A percentile compares a stretch with the other conserved stretches of the same genome.
Conservation (phyloP, 441 rosid genomes). For the Populus hybrid region DNA sequence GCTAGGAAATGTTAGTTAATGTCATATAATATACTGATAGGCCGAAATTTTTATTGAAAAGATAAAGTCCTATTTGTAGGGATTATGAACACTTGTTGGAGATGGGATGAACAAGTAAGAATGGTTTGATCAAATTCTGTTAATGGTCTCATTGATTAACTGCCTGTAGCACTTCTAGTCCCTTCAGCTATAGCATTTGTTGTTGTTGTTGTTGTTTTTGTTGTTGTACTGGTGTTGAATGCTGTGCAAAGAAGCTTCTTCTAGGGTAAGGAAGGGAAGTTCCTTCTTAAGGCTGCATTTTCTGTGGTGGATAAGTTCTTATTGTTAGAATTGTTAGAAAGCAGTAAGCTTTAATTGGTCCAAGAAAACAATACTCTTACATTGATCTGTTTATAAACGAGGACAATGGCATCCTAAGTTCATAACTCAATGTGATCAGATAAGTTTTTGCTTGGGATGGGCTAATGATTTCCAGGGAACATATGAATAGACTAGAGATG, state of each 20-base stretch:
- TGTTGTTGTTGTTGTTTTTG: background rate
- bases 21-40: background rate
- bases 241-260: background rate
- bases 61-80: background rate
- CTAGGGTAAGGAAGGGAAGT: background rate
- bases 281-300: background rate
- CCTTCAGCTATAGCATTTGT: background rate
- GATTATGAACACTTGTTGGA: background rate
- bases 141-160: background rate
- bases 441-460: background rate
- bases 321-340: no score
- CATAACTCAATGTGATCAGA: background rate
- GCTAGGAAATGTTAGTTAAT: background rate
- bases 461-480: background rate
- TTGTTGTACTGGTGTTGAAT: background rate
- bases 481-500: background rate
- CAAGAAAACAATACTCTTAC: background rate
- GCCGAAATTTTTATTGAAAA: background rate
- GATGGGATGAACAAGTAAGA: background rate
- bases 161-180: background rate
- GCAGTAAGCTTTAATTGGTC: background rate
- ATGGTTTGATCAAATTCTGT: background rate
- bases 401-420: background rate
- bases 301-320: background rate
- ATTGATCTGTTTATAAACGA: background rate